A percentile compares a stretch with the other conserved stretches of the same genome.
phyloP scores from a whole-genome alignment of 2,329 filamentous ascomycete genomes.

The Xylaria sp. region DNA sequence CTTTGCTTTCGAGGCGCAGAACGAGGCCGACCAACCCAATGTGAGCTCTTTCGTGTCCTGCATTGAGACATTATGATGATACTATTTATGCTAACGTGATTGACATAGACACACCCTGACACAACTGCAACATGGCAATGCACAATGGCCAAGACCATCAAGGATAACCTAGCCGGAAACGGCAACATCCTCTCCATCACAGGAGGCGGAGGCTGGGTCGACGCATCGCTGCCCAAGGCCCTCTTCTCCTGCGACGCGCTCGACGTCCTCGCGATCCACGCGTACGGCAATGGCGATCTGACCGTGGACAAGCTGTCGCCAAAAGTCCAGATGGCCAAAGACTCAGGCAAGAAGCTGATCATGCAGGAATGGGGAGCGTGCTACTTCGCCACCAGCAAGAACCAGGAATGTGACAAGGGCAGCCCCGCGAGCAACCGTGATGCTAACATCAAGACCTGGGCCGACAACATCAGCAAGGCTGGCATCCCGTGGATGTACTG shows the following conservation, averaged over 20 bases:
- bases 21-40: conserved; percentile 18
- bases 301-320: conserved; percentile 12
- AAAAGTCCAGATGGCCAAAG: conserved; percentile 1
- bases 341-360: conserved; percentile 12
- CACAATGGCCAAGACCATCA: conserved; percentile 11
- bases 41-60: not conserved
- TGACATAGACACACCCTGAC: not conserved
- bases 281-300: conserved; percentile 14
- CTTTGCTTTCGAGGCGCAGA: conserved; percentile 18
- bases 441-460: conserved; percentile 8
- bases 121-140: conserved; percentile 11
- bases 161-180: not conserved
- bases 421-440: conserved; percentile 5
- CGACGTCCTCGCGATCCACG: conserved; percentile 14
- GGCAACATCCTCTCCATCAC: conserved; percentile 3
- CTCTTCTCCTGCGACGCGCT: conserved; percentile 14
- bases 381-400: conserved; percentile 12
- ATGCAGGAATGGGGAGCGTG: conserved; percentile 19
- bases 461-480: conserved; percentile 13
- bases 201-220: conserved; percentile 14
- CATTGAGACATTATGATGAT: not conserved
- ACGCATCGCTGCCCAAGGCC: conserved; percentile 6
- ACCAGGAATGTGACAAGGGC: conserved; percentile 4
- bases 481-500: conserved; percentile 20
- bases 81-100: not conserved